Evolutionary conservation across 2,329 filamentous ascomycete species (phyloP), one percentile per base, ranked within the genome.

Genomic region (Chaetomium olivaceum): DNA sequence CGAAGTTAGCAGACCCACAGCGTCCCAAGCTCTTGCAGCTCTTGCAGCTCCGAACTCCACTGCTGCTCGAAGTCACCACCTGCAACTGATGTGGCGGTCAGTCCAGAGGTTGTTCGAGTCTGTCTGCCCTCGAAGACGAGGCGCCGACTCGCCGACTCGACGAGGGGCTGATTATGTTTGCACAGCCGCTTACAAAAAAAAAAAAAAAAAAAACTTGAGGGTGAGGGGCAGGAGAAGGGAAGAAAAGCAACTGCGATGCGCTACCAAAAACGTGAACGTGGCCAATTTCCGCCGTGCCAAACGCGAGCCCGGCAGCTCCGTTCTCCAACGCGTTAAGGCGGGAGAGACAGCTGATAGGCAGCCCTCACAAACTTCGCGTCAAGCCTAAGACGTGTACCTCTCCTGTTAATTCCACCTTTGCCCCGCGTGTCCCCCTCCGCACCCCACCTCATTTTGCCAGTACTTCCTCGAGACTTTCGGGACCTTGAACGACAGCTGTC

Each of bases 21-120:
- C 14, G 54, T 63, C 43, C 63, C 61, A 55, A 58, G 61, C 62
- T 65, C 51, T 63, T 67, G 59, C 63, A 58, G 60, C 62, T 65
- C 50, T 63, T 67, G 59, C 63, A 69, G 64, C 67, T 67, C 31
- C 33, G 46, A 62, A 60, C 65, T 67, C 66, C 68, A 65, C 69
- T 63, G 59, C 55, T 33, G 19, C 14, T 58, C 52, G 51, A 62
- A 19, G 39, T 19, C 33, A 51, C 62, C 65, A 67, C 33, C 33
- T 12, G 33, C 33, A 62, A 39, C 56, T 39, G 29, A 63, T 68
- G 60, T 68, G 61, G 66, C 66, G 63, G 66, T 68, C 66, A 68
- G 21, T 31, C 14, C 43, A 27, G 46, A 27, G n/a, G 33, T n/a
- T 27, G 4, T 55, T 16, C 8, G 54, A 39, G 12, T 36, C 27